These are phyloP conservation scores for Coemansia guatemalensis DNA, from an alignment of 192 early-diverging fungal species.

Conservation along the genomic window DNA sequence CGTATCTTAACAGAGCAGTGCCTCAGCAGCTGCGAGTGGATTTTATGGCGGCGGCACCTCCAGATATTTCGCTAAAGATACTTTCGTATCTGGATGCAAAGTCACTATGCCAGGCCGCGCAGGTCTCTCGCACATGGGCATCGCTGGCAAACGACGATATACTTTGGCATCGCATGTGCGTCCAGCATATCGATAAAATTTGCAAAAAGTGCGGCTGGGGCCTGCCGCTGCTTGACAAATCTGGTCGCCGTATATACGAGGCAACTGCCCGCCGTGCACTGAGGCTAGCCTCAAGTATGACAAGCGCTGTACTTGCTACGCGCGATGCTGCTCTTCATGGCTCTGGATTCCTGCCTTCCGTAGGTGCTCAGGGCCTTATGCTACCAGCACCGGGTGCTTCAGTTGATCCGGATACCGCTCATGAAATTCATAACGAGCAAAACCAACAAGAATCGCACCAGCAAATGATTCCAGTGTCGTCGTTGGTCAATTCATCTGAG, in stretches of 20 bases:
- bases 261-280: slow-evolving; percentile 42
- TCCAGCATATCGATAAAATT: slow-evolving; percentile 95
- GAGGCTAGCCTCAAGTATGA: slow-evolving; percentile 19
- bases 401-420: slow-evolving; percentile 17
- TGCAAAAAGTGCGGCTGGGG: slow-evolving; percentile 98
- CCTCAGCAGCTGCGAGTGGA: slow-evolving; percentile 78
- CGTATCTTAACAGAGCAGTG: slow-evolving; percentile 71
- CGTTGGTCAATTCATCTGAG: slow-evolving; percentile 39
- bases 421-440: slow-evolving; percentile 3
- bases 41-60: slow-evolving; percentile 72
- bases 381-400: slow-evolving; percentile 22
- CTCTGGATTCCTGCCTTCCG: neutral
- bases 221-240: slow-evolving; percentile 77
- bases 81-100: slow-evolving; percentile 90
- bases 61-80: slow-evolving; percentile 81
- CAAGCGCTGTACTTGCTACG: neutral
- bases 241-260: slow-evolving; percentile 53
- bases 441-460: slow-evolving; percentile 9
- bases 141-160: slow-evolving; percentile 84
- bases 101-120: slow-evolving; percentile 87
- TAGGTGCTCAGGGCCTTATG: slow-evolving; percentile 4
- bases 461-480: slow-evolving; percentile 44
- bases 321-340: neutral
- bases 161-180: slow-evolving; percentile 97
- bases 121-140: slow-evolving; percentile 84